These are phyloP conservation scores for Diddensiella transvaalensis DNA, from an alignment of 805 yeast species.

Conservation along the genomic window DNA sequence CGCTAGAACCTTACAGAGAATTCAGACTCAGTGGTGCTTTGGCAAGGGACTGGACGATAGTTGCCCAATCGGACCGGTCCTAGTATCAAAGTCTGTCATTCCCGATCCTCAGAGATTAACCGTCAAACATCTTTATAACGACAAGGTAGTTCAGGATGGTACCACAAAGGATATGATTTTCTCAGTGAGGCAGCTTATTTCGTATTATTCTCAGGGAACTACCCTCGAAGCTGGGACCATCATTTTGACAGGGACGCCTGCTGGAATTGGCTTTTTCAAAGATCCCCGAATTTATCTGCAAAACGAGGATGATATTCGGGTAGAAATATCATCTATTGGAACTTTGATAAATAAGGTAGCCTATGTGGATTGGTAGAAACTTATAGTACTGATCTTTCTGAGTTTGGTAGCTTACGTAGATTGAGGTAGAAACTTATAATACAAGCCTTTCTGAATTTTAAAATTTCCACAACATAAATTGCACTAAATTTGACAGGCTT, in stretches of 20 bases:
- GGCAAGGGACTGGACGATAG: conserved; percentile 54
- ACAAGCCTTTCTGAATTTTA: too few species aligned
- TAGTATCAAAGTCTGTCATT: conserved; percentile 36
- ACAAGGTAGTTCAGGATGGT: conserved; percentile 45
- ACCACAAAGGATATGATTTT: conserved; percentile 44
- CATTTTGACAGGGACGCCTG: conserved; percentile 55
- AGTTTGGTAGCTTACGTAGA: too few species aligned
- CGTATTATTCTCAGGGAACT: conserved; percentile 49
- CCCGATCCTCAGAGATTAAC: conserved; percentile 35
- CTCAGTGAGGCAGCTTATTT: conserved; percentile 39
- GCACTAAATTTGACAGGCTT: too few species aligned
- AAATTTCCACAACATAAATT: too few species aligned
- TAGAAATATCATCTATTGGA: conserved; percentile 44
- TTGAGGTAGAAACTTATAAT: too few species aligned
- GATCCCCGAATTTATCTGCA: conserved; percentile 38
- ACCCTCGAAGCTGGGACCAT: conserved; percentile 53
- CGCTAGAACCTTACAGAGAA: conserved; percentile 48
- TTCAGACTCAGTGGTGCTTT: conserved; percentile 50
- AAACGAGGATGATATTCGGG: conserved; percentile 44
- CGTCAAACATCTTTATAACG: conserved; percentile 44
- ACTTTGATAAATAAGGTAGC: conserved; percentile 31
- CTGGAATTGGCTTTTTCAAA: conserved; percentile 49
- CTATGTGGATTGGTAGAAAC: background rate
- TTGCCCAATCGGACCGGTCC: conserved; percentile 57
- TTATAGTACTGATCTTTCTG: too few species aligned